Evolutionary conservation across 2,329 filamentous ascomycete species (phyloP).

Genomic region (Zymoseptoria crescenta): DNA sequence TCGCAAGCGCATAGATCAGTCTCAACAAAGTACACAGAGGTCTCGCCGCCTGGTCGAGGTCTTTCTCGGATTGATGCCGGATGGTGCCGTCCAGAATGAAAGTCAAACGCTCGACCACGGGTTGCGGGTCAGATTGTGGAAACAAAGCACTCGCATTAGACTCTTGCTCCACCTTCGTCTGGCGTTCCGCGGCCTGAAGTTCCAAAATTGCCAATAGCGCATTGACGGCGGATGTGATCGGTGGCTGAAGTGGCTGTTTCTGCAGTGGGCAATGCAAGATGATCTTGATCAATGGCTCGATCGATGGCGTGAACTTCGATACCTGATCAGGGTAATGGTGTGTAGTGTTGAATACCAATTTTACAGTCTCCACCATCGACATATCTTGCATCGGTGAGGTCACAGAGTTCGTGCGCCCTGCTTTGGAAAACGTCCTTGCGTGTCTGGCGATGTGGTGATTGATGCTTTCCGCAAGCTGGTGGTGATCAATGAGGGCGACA

Average conservation of each 20-base stretch:
- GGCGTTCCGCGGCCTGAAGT: slow-evolving; percentile 38
- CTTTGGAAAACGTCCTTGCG: slow-evolving; percentile 38
- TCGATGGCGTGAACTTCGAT: slow-evolving; percentile 56
- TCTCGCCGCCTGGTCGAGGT: slow-evolving; percentile 64
- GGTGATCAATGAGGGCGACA: slow-evolving; percentile 54
- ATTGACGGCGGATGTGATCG: slow-evolving; percentile 67
- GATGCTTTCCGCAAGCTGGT: slow-evolving; percentile 61
- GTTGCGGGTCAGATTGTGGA: slow-evolving; percentile 53
- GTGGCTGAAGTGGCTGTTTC: slow-evolving; percentile 61
- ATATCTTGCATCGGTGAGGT: slow-evolving; percentile 59
- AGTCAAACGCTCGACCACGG: slow-evolving; percentile 58
- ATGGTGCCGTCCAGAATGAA: slow-evolving; percentile 62
- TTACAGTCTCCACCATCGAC: slow-evolving; percentile 76
- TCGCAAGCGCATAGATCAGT: slow-evolving; percentile 63
- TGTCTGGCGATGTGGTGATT: slow-evolving; percentile 62
- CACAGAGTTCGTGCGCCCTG: slow-evolving; percentile 18
- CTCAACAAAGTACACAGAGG: slow-evolving; percentile 56
- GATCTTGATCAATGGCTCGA: slow-evolving; percentile 63
- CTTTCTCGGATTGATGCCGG: slow-evolving; percentile 53
- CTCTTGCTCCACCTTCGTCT: slow-evolving; percentile 14
- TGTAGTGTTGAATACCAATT: slow-evolving; percentile 82
- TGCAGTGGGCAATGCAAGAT: slow-evolving; percentile 54
- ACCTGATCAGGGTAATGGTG: slow-evolving; percentile 60
- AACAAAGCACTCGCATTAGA: slow-evolving; percentile 50
- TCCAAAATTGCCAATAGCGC: slow-evolving; percentile 67